Evolutionary conservation across 2,329 filamentous ascomycete species (phyloP).

Genomic region (Pseudogymnoascus sp.): DNA sequence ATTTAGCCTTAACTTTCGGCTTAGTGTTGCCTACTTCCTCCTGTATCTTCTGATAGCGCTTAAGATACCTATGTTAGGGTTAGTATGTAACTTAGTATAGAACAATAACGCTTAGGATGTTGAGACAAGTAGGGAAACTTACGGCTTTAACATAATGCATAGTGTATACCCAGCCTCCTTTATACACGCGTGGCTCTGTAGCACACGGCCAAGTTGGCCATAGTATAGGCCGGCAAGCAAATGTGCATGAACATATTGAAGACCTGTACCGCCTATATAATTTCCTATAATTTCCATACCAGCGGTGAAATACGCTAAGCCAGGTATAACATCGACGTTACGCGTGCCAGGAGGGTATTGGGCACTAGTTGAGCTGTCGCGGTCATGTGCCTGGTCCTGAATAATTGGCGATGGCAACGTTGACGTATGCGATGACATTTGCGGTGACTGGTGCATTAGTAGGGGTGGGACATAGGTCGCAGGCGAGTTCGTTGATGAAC

Average conservation of each 20-base stretch:
- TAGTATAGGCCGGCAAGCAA: conserved; percentile 83
- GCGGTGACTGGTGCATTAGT: conserved; percentile 45
- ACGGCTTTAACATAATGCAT: too few relatives aligned
- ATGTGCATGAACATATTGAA: conserved; percentile 78
- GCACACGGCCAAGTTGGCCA: conserved; percentile 75
- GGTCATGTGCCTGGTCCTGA: too few relatives aligned
- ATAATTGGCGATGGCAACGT: background rate
- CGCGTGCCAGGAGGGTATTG: conserved; percentile 28
- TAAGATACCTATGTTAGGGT: background rate
- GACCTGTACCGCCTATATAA: conserved; percentile 69
- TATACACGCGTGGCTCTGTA: conserved; percentile 70
- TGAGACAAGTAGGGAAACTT: too few relatives aligned
- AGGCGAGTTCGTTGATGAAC: background rate
- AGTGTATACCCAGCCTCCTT: conserved; percentile 20
- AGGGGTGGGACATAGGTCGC: background rate
- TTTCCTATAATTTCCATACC: conserved; percentile 82
- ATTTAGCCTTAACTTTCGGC: background rate
- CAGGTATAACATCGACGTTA: conserved; percentile 82
- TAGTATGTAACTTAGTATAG: background rate
- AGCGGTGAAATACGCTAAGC: conserved; percentile 80
- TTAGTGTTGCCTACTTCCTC: too few relatives aligned
- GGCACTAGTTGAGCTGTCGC: too few relatives aligned
- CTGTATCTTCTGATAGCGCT: background rate
- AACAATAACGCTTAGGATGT: too few relatives aligned
- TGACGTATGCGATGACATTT: conserved; percentile 18